Evolutionary conservation across 352 stramenopile genomes (phyloP), one percentile per base, ranked within the genome.

Genomic region (Phytophthora syringae): DNA sequence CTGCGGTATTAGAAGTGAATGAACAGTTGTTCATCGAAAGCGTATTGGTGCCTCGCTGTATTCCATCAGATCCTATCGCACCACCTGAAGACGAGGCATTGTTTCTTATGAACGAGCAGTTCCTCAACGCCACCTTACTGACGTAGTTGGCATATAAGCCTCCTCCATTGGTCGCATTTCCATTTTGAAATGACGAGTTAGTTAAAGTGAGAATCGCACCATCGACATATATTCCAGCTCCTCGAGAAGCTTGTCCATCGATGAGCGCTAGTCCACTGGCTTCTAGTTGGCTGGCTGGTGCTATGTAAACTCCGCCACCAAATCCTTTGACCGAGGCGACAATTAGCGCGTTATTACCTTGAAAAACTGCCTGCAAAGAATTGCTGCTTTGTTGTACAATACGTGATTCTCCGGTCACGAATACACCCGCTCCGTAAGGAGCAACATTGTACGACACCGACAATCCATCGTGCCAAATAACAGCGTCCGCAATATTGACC

Each of bases 191-290:
- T 7, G 39, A 24, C 0, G 70, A 58, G 10, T 73, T 49, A 2
- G 27, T 49, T 1, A 84, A 40, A 11, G 25, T 25, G 47, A 84
- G 51, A 6, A 5, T 21, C 2, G 61, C 60, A 2, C 49, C 45
- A 13, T 70, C 63, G 1, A 82, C 51, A 15, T 62, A 76, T 43
- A 84, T 42, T 6, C 73, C 73, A 20, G 70, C 73, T 0, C 76
- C 73, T 3, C 37, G 47, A 28, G 30, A 45, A 5, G 66, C 73
- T 16, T 2, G 45, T 2, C 73, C 67, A 12, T 65, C 44, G 0
- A 37, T 36, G 2, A 84, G 21, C 7, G 39, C 32, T 18, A 81
- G 15, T 12, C 49, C 56, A 24, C 48, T 62, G 0, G 43, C 63
- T 9, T 71, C 27, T 9, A 72, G 20, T n/a, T 36, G 40, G 28